These are phyloP conservation scores for Ganoderma multipileum DNA, from an alignment of 1,284 basidiomycete species.

Conservation along the genomic window DNA sequence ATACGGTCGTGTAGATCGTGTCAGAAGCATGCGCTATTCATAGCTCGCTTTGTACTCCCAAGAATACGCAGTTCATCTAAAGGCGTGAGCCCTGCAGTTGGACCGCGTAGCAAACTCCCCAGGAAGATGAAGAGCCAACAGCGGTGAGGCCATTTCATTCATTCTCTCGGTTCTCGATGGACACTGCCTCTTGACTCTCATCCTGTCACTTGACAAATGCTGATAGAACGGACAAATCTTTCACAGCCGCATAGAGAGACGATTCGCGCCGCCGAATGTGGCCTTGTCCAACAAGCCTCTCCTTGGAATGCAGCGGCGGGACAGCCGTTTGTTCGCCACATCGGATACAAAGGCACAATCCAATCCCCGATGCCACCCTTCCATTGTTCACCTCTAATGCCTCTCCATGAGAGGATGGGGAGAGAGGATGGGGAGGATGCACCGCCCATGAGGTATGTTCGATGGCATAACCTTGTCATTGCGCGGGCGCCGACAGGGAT, in stretches of 20 bases:
- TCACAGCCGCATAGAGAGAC: not conserved
- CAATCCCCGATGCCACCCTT: not conserved
- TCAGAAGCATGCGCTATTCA: not conserved
- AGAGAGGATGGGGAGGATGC: not conserved
- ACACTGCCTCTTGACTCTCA: not conserved
- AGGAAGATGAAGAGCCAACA: not conserved
- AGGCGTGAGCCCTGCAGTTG: not conserved
- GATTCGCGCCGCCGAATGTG: not conserved
- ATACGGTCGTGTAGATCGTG: not conserved
- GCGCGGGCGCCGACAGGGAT: not conserved
- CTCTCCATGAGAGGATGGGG: not conserved
- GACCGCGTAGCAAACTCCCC: not conserved
- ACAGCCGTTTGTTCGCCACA: slow-evolving; percentile 1
- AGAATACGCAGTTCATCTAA: not conserved
- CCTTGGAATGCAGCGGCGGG: not conserved
- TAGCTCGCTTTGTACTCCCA: not conserved
- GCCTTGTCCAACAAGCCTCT: not conserved
- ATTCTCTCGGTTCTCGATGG: not conserved
- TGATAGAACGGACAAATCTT: not conserved
- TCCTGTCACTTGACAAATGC: not conserved
- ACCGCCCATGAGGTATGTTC: not conserved
- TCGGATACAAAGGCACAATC: not conserved
- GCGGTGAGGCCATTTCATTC: not conserved
- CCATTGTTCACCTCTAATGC: not conserved
- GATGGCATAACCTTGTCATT: not conserved